Evolutionary conservation across 768 basidiomycete genomes (phyloP).

Genomic region (Panaeolus cyanescens): DNA sequence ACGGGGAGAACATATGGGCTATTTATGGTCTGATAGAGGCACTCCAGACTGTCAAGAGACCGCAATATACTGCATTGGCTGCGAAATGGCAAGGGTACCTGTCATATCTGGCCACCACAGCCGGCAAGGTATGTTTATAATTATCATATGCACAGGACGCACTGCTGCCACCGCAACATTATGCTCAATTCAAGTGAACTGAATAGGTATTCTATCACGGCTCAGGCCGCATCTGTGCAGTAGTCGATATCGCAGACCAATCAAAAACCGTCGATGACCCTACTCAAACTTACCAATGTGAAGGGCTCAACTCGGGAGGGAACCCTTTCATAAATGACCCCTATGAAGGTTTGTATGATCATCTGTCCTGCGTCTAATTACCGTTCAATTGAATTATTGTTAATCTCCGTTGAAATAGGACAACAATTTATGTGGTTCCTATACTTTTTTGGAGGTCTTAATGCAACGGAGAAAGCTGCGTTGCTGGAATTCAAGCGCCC

Average conservation of each 20-base stretch:
- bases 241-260: slow-evolving; percentile 20
- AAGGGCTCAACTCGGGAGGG: slow-evolving; percentile 14
- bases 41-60: slow-evolving; percentile 11
- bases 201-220: slow-evolving; percentile 22
- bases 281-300: slow-evolving; percentile 21
- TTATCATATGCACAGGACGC: slow-evolving; percentile 9
- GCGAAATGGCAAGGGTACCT: slow-evolving; percentile 19
- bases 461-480: slow-evolving; percentile 13
- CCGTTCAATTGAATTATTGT: not conserved
- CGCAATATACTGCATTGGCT: slow-evolving; percentile 13
- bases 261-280: slow-evolving; percentile 19
- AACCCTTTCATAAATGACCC: slow-evolving; percentile 22
- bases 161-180: not conserved
- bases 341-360: slow-evolving; percentile 17
- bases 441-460: slow-evolving; percentile 19
- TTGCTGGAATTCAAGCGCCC: slow-evolving; percentile 21
- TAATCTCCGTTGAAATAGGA: slow-evolving; percentile 6
- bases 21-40: slow-evolving; percentile 22
- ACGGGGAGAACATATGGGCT: slow-evolving; percentile 25
- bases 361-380: not conserved
- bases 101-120: slow-evolving; percentile 19
- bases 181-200: not conserved
- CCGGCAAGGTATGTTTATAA: not conserved
- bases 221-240: slow-evolving; percentile 21
- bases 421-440: slow-evolving; percentile 23